phyloP scores from a whole-genome alignment of 805 yeast genomes.

The Candida orba region DNA sequence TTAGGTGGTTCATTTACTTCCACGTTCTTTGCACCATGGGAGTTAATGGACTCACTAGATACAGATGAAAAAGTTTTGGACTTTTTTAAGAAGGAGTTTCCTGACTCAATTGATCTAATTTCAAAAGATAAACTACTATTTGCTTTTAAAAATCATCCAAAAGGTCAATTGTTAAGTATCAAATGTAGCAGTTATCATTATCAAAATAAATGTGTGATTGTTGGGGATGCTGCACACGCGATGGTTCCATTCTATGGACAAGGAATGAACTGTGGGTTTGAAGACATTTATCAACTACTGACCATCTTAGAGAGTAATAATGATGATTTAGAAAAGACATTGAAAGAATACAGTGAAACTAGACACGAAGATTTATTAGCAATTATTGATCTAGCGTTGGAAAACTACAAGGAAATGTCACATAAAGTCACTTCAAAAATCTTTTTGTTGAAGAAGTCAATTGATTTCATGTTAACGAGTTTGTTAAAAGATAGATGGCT shows the following conservation, averaged over 20 bases:
- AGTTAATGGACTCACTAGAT: conserved; percentile 46
- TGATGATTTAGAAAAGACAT: conserved; percentile 2
- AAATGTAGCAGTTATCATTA: conserved; percentile 64
- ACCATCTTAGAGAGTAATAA: conserved; percentile 22
- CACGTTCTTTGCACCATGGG: conserved; percentile 82
- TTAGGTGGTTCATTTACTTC: conserved; percentile 81
- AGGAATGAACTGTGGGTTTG: conserved; percentile 95
- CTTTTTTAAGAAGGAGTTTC: conserved; percentile 58
- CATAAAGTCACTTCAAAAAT: conserved; percentile 58
- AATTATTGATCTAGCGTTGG: conserved; percentile 70
- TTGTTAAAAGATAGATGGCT: conserved; percentile 61
- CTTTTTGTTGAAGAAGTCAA: conserved; percentile 56
- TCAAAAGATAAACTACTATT: conserved; percentile 47
- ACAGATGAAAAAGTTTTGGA: conserved; percentile 35
- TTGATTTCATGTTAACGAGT: conserved; percentile 61
- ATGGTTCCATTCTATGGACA: conserved; percentile 99
- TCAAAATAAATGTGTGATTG: conserved; percentile 51
- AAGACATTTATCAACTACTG: conserved; percentile 70
- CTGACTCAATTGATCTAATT: conserved; percentile 66
- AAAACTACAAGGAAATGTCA: conserved; percentile 83
- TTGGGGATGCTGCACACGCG: conserved; percentile 94
- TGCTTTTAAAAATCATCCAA: conserved; percentile 54
- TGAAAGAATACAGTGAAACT: conserved; percentile 12
- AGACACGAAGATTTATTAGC: conserved; percentile 66
- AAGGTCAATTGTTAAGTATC: conserved; percentile 72